Percentiles rank a stretch among this genome's conserved stretches.
Evolutionary conservation across 371 early-diverging fungal species (phyloP).

Genomic region (Syncephalastrum contaminatum): DNA sequence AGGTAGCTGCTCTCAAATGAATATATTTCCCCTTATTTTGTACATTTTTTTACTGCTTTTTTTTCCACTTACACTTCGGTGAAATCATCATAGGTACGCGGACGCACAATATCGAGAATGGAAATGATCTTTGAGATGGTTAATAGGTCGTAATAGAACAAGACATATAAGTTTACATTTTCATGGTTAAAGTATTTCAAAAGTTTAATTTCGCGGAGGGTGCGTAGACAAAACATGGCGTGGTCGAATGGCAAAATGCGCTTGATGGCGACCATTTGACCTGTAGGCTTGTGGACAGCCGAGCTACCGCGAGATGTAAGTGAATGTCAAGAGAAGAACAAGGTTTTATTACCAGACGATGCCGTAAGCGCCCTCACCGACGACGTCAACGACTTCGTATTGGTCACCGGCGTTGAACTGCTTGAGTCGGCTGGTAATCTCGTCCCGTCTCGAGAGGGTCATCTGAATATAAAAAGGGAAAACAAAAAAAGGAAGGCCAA

Average conservation of each 20-base stretch:
- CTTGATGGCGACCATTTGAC: constrained; percentile 92
- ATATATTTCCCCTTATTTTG: neutral
- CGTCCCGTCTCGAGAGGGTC: constrained; percentile 20
- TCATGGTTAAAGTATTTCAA: constrained; percentile 87
- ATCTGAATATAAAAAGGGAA: constrained; percentile 5
- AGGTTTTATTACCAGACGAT: constrained; percentile 58
- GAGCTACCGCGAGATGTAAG: constrained; percentile 50
- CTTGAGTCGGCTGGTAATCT: constrained; percentile 18
- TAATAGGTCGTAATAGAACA: too few species aligned
- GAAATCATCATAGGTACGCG: constrained; percentile 71
- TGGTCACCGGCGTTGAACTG: constrained; percentile 29
- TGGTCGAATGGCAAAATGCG: constrained; percentile 88
- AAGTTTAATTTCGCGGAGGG: constrained; percentile 87
- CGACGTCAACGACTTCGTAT: constrained; percentile 33
- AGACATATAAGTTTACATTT: constrained; percentile 50
- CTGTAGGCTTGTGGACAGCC: constrained; percentile 80
- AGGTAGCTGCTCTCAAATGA: constrained; percentile 39
- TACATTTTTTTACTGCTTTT: neutral
- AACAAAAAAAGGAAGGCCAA: neutral
- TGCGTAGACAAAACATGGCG: constrained; percentile 85
- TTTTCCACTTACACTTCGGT: constrained; percentile 75
- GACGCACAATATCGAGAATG: constrained; percentile 86
- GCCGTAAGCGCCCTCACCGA: constrained; percentile 69
- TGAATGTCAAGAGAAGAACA: neutral
- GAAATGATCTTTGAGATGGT: constrained; percentile 94